A percentile compares a stretch with the other conserved stretches of the same genome.
These are phyloP conservation scores for Elsinoe australis DNA, from an alignment of 2,329 filamentous ascomycete genomes.

Conservation along the genomic window DNA sequence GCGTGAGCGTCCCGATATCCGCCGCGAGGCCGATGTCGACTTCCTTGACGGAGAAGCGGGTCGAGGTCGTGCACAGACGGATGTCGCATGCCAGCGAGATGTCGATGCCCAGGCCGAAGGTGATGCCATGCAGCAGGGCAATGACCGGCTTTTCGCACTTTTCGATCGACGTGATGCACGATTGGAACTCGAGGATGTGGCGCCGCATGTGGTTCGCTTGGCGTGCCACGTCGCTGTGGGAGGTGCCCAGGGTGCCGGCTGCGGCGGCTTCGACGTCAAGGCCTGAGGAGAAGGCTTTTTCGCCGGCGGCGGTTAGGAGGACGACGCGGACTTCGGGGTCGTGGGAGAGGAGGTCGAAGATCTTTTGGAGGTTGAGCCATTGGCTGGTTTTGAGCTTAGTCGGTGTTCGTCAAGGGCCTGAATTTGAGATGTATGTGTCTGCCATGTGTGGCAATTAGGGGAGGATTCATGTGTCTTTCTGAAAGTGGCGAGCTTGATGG, in stretches of 20 bases:
- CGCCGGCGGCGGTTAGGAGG: conserved; percentile 71
- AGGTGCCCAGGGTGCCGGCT: neutral
- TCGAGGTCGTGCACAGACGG: conserved; percentile 50
- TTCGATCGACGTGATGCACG: conserved; percentile 66
- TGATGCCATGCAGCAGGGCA: conserved; percentile 68
- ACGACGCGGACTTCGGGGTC: conserved; percentile 68
- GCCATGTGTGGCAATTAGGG: neutral
- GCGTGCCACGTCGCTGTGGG: conserved; percentile 17
- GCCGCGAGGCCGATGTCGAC: conserved; percentile 75
- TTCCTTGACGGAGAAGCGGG: conserved; percentile 66
- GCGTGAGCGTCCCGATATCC: conserved; percentile 66
- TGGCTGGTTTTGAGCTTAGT: conserved; percentile 46
- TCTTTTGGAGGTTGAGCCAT: conserved; percentile 70
- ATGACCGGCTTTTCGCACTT: conserved; percentile 89
- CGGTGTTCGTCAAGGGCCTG: conserved; percentile 5
- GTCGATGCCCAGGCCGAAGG: conserved; percentile 72
- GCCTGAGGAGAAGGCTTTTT: conserved; percentile 76
- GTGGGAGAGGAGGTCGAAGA: conserved; percentile 65
- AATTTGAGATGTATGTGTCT: too few species aligned
- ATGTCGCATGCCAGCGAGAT: conserved; percentile 60
- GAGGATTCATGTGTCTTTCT: too few species aligned
- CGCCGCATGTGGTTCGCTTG: conserved; percentile 46
- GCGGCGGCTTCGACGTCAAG: conserved; percentile 55
- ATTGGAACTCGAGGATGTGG: conserved; percentile 73
- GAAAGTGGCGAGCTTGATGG: neutral